Base-by-base conservation (phyloP, 2,329 filamentous ascomycete genomes). In the Tolypocladium tundrense region DNA sequence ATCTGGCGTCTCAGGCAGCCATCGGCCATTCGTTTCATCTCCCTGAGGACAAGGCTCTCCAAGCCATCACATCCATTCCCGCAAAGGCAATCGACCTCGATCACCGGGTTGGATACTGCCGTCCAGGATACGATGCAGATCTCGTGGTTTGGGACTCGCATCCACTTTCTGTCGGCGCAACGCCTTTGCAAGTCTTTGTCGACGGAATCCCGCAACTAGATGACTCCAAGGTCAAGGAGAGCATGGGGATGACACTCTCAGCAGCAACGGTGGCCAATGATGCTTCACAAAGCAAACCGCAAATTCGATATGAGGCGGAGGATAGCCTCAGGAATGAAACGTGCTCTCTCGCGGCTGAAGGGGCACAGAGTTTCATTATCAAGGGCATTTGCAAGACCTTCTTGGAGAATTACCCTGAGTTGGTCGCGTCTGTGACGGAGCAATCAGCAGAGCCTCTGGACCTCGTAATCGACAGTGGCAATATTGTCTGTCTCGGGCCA, bases 141-240 rank as follows among this genome's bases (percentile, higher is more conserved):
- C 62, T 80, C 37, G 78, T 78, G 5, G 68, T 79, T 5, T 80
- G 77, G 77, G 73, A 79, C 58, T 71, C 71, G 0, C 76, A 80
- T 59, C 77, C 77, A 3, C 68, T 80, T 1, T 68, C 72, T 14
- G 62, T 75, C 19, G 77, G 76, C 7, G 75, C 77, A 13, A 77
- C 72, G 4, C 74, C 77, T 4, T 62, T 74, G 11, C 75, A 79
- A 58, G 77, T 80, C 16, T 79, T 73, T 42, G 74, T 79, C 60
- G 77, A 80, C 61, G 77, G 77, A 2, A 68, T 63, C 37, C 62
- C 70, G 39, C 70, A 69, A 31, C 61, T 75, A 19, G 69, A 74
- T 33, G 64, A 68, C 1, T 65, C 63, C 24, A 65, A 63, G 43
- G 72, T 73, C 2, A 61, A 65, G 50, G 61, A 69, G 21, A 71